Evolutionary conservation across 225 moss, liverwort and hornwort genomes (phyloP).

Genomic region (Sphagnum tenellum): DNA sequence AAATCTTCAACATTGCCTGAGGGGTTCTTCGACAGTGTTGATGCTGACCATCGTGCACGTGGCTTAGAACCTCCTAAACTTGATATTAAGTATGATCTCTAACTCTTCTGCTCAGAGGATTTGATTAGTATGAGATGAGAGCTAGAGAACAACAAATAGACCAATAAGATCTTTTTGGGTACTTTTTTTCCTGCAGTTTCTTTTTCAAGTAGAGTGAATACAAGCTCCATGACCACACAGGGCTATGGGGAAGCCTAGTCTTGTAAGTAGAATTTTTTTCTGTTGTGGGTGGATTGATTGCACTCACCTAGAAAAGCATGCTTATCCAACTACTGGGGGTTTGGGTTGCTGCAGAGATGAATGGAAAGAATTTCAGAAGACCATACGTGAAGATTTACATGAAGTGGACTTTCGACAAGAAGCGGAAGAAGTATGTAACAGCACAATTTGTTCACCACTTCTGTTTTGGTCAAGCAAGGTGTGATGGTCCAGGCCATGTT

Average conservation of each 20-base stretch:
- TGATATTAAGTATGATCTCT: slow-evolving; percentile 57
- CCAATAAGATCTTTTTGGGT: background rate
- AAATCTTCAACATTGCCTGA: slow-evolving; percentile 51
- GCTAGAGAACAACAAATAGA: background rate
- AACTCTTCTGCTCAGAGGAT: background rate
- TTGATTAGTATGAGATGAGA: background rate
- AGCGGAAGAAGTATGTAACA: slow-evolving; percentile 68
- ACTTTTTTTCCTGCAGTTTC: background rate
- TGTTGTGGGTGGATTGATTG: background rate
- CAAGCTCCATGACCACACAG: no score
- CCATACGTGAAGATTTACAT: slow-evolving; percentile 69
- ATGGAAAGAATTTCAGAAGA: slow-evolving; percentile 83
- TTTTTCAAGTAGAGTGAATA: background rate
- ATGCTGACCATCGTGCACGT: slow-evolving; percentile 88
- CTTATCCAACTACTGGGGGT: background rate
- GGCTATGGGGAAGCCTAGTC: no score
- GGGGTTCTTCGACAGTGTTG: slow-evolving; percentile 91
- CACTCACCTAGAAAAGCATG: no score
- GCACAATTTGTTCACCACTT: no score
- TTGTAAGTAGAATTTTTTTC: no score
- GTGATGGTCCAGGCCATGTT: no score
- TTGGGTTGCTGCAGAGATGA: slow-evolving; percentile 47
- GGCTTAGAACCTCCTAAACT: slow-evolving; percentile 85
- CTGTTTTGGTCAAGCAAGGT: no score
- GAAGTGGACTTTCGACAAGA: slow-evolving; percentile 71